phyloP scores from a whole-genome alignment of 2,329 filamentous ascomycete species.

The Phaeosphaeriaceae sp. region DNA sequence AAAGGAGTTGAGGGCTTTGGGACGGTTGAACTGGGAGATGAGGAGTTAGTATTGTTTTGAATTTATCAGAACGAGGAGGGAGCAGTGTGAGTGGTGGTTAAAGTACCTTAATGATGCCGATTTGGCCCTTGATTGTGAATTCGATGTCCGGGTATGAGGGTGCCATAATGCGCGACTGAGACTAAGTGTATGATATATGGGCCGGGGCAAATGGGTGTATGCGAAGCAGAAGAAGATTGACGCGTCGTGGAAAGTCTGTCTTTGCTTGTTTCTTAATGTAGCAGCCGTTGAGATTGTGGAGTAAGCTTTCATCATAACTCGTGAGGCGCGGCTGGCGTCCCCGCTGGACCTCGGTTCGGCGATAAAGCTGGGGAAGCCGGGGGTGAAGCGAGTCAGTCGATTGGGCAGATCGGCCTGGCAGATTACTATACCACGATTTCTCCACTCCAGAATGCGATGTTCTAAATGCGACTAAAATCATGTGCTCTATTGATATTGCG shows the following conservation, averaged over 20 bases:
- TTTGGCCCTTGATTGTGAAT: constrained; percentile 52
- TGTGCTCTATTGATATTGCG: no score
- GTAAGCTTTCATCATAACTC: neutral
- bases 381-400: neutral
- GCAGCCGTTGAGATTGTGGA: neutral
- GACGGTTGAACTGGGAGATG: constrained; percentile 54
- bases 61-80: no score
- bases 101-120: constrained; percentile 57
- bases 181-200: no score
- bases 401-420: neutral
- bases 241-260: neutral
- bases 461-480: no score
- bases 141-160: constrained; percentile 52
- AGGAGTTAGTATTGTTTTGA: no score
- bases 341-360: constrained; percentile 20
- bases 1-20: constrained; percentile 57
- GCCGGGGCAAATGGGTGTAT: no score
- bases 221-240: no score
- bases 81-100: neutral
- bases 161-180: constrained; percentile 30
- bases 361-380: constrained; percentile 6
- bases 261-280: neutral
- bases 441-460: no score
- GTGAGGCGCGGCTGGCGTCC: neutral
- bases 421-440: neutral